phyloP scores from a whole-genome alignment of 495 filamentous ascomycete genomes.

The Geoglossum glabrum region DNA sequence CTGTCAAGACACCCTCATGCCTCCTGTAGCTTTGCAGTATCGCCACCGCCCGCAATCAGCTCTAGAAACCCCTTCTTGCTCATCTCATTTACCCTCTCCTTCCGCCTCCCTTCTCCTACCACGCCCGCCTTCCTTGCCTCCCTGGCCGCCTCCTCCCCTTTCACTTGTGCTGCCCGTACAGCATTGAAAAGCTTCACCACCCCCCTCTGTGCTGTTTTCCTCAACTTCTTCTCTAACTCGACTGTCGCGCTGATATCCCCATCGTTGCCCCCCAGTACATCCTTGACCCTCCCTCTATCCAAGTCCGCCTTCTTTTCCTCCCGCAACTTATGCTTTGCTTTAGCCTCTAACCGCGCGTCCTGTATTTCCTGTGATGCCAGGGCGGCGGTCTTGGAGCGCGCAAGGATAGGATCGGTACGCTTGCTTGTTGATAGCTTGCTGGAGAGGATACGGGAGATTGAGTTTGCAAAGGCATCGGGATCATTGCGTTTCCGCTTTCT shows the following conservation, averaged over 20 bases:
- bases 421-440: slow-evolving; percentile 66
- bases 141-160: slow-evolving; percentile 52
- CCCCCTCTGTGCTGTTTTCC: slow-evolving; percentile 75
- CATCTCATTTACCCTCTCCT: slow-evolving; percentile 83
- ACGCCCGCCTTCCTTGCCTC: slow-evolving; percentile 49
- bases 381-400: slow-evolving; percentile 49
- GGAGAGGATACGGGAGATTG: slow-evolving; percentile 73
- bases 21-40: slow-evolving; percentile 31
- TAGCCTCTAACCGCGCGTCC: slow-evolving; percentile 58
- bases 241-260: slow-evolving; percentile 25
- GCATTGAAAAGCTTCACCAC: slow-evolving; percentile 94
- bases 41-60: slow-evolving; percentile 49
- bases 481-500: slow-evolving; percentile 62
- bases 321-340: slow-evolving; percentile 55
- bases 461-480: slow-evolving; percentile 70
- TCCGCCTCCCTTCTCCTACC: slow-evolving; percentile 46
- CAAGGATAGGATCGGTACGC: slow-evolving; percentile 72
- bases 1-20: slow-evolving; percentile 14
- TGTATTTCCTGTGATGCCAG: slow-evolving; percentile 42
- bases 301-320: slow-evolving; percentile 62
- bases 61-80: slow-evolving; percentile 91
- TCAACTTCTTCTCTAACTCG: slow-evolving; percentile 60
- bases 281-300: slow-evolving; percentile 73
- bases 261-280: slow-evolving; percentile 42
- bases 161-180: slow-evolving; percentile 76